Evolutionary conservation across 2,329 filamentous ascomycete species (phyloP).

Genomic region (Clonostachys sp.): DNA sequence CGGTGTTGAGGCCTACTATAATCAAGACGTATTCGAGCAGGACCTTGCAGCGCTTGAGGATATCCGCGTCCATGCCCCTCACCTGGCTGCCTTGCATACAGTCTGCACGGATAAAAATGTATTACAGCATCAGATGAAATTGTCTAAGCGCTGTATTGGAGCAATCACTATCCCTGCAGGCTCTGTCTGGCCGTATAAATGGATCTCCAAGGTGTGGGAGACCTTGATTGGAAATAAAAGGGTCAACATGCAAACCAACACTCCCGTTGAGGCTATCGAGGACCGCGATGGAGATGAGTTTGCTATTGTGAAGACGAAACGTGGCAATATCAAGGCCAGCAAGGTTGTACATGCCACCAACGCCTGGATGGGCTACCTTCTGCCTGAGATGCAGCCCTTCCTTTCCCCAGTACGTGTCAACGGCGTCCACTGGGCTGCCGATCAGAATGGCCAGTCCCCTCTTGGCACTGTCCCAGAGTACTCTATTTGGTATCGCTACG

Average conservation of each 20-base stretch:
- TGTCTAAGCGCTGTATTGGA: constrained; percentile 20
- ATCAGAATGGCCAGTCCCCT: not conserved
- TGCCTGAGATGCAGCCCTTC: constrained; percentile 12
- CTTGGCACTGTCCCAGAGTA: constrained; percentile 1
- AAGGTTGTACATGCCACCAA: constrained; percentile 16
- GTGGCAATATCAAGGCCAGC: constrained; percentile 9
- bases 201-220: constrained; percentile 7
- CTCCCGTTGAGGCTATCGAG: constrained; percentile 5
- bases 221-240: constrained; percentile 1
- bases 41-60: constrained; percentile 7
- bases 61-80: constrained; percentile 5
- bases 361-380: constrained; percentile 12
- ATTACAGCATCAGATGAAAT: constrained; percentile 4
- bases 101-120: constrained; percentile 4
- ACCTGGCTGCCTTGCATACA: constrained; percentile 6
- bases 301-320: constrained; percentile 8
- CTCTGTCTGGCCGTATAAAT: constrained; percentile 15
- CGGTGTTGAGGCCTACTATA: constrained; percentile 7
- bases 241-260: constrained; percentile 13
- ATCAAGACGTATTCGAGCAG: constrained; percentile 6
- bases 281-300: constrained; percentile 2
- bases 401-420: constrained; percentile 7
- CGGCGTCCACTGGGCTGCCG: constrained; percentile 1
- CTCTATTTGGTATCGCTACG: constrained; percentile 11
- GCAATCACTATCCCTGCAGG: constrained; percentile 9